phyloP scores from a whole-genome alignment of 2,329 filamentous ascomycete species.

The Didymosphaeria variabile region DNA sequence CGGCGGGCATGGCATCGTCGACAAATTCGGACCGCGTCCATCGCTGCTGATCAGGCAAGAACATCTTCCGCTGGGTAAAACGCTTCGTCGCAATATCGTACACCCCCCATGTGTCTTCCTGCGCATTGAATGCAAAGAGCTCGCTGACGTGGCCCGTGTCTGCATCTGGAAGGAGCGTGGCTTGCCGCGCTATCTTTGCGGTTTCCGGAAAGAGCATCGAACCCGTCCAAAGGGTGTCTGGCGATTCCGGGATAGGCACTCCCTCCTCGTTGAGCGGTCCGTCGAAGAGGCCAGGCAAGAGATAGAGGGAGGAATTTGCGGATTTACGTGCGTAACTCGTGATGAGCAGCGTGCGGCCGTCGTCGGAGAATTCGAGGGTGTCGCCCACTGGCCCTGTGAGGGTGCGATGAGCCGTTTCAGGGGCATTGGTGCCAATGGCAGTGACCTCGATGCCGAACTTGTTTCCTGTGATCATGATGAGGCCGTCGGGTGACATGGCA shows the following conservation, averaged over 20 bases:
- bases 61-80: conserved; percentile 51
- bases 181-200: conserved; percentile 49
- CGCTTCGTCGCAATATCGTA: conserved; percentile 50
- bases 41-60: conserved; percentile 48
- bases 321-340: conserved; percentile 49
- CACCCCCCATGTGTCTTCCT: conserved; percentile 52
- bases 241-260: conserved; percentile 47
- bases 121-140: conserved; percentile 52
- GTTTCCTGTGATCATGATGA: conserved; percentile 84
- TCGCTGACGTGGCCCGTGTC: conserved; percentile 51
- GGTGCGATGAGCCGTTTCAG: conserved; percentile 45
- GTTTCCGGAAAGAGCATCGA: conserved; percentile 54
- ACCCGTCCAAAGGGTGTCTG: conserved; percentile 50
- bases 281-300: conserved; percentile 50
- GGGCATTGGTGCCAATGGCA: conserved; percentile 71
- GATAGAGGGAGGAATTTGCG: conserved; percentile 48
- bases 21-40: conserved; percentile 51
- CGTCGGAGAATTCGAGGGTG: conserved; percentile 50
- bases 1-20: conserved; percentile 52
- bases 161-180: conserved; percentile 49
- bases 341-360: conserved; percentile 50
- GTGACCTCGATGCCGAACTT: conserved; percentile 90
- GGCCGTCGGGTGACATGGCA: conserved; percentile 80
- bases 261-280: conserved; percentile 52
- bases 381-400: conserved; percentile 50